Evolutionary conservation across 2,329 filamentous ascomycete genomes (phyloP).

Genomic region (Fusarium albosuccineum): DNA sequence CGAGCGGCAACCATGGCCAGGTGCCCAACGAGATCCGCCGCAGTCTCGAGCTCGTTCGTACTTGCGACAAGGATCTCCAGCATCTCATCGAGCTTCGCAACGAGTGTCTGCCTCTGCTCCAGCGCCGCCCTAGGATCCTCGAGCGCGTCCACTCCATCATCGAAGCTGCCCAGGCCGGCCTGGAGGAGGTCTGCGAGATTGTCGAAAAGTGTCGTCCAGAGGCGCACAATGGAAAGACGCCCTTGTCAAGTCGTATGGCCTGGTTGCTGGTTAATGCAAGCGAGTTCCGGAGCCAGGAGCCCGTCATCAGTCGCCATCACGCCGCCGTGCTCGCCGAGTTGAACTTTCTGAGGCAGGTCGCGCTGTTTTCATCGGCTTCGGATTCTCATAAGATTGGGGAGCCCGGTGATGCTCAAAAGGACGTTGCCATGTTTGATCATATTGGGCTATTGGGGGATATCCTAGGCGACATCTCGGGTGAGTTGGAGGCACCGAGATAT

Average conservation of each 20-base stretch:
- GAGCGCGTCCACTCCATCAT: constrained; percentile 48
- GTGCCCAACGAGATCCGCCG: constrained; percentile 46
- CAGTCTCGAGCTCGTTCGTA: constrained; percentile 50
- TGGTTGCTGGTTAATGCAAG: constrained; percentile 45
- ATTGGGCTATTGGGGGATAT: constrained; percentile 38
- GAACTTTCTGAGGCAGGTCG: constrained; percentile 44
- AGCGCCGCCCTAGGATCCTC: constrained; percentile 43
- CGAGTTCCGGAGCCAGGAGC: constrained; percentile 45
- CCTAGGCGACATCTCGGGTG: constrained; percentile 20
- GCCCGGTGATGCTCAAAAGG: background rate
- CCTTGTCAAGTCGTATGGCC: constrained; percentile 37
- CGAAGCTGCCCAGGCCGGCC: constrained; percentile 42
- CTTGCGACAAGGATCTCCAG: constrained; percentile 50
- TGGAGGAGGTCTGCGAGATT: constrained; percentile 46
- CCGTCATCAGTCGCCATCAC: constrained; percentile 47
- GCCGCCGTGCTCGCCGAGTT: constrained; percentile 48
- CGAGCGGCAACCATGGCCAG: constrained; percentile 41
- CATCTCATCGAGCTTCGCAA: constrained; percentile 51
- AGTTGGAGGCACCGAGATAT: background rate
- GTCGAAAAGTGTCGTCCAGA: constrained; percentile 49
- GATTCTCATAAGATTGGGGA: background rate
- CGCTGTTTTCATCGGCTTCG: constrained; percentile 26
- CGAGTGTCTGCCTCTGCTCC: constrained; percentile 43
- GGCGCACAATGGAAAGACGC: constrained; percentile 31
- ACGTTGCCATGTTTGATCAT: constrained; percentile 25